Conservation (phyloP, 2,329 filamentous ascomycete genomes). For the Gremmenia infestans region DNA sequence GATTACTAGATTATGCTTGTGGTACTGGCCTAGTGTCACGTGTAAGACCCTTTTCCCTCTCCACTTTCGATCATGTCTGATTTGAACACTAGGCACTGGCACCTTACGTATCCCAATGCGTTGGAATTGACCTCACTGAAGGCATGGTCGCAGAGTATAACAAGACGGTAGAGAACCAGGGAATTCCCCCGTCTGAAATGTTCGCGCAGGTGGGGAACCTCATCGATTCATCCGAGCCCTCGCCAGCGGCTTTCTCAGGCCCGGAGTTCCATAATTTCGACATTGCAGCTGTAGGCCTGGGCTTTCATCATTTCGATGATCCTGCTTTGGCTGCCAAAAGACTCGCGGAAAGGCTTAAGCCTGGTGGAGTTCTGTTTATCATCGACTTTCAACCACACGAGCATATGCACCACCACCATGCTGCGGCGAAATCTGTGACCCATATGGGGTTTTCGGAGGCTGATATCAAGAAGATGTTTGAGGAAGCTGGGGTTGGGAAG, state of each 20-base stretch:
- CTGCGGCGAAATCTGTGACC: slow-evolving; percentile 49
- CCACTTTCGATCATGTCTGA: background rate
- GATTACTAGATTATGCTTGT: slow-evolving; percentile 71
- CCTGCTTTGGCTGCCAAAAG: slow-evolving; percentile 53
- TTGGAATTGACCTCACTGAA: slow-evolving; percentile 66
- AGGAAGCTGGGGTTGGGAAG: slow-evolving; percentile 52
- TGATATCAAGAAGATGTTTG: slow-evolving; percentile 56
- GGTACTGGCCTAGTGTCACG: slow-evolving; percentile 63
- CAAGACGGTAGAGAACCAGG: slow-evolving; percentile 49
- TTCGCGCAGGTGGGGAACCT: slow-evolving; percentile 55
- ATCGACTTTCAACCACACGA: slow-evolving; percentile 60
- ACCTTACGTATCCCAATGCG: slow-evolving; percentile 55
- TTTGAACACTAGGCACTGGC: slow-evolving; percentile 45
- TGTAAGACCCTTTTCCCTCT: slow-evolving; percentile 38
- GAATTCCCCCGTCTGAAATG: slow-evolving; percentile 48
- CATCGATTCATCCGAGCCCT: slow-evolving; percentile 39
- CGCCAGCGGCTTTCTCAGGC: slow-evolving; percentile 48
- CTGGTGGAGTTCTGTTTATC: slow-evolving; percentile 63
- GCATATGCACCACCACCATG: slow-evolving; percentile 17
- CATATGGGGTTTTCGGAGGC: slow-evolving; percentile 62
- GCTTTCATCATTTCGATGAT: slow-evolving; percentile 65
- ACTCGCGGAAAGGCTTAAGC: slow-evolving; percentile 56
- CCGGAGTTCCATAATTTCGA: slow-evolving; percentile 65
- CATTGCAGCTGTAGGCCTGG: slow-evolving; percentile 56
- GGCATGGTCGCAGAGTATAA: slow-evolving; percentile 69